Conservation (phyloP, 129 eudicot species). For the Deinandra increscens region DNA sequence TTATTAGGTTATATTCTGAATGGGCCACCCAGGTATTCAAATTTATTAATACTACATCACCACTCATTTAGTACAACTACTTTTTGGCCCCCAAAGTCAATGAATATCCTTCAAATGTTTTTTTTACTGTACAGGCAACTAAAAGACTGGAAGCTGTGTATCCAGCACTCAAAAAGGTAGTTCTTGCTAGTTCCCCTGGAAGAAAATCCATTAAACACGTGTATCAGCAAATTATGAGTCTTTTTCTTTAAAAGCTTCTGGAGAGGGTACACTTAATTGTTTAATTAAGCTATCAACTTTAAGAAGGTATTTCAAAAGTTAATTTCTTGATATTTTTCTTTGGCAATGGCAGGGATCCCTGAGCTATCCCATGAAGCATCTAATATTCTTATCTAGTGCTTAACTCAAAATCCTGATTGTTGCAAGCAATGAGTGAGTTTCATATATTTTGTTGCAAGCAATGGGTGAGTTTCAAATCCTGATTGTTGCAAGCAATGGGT, state of each 20-base stretch:
- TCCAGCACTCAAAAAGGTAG: slow-evolving; percentile 79
- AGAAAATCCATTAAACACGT: slow-evolving; percentile 98
- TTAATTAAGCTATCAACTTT: background rate
- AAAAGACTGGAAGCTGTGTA: slow-evolving; percentile 92
- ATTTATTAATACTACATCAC: background rate
- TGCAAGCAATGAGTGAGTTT: slow-evolving; percentile 87
- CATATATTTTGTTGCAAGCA: too few relatives aligned
- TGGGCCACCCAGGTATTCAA: background rate
- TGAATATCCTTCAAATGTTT: background rate
- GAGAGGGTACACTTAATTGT: slow-evolving; percentile 58
- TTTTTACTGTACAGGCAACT: slow-evolving; percentile 61
- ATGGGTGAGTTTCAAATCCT: too few relatives aligned
- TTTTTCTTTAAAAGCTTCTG: slow-evolving; percentile 59
- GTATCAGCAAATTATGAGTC: slow-evolving; percentile 60
- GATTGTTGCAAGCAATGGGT: too few relatives aligned
- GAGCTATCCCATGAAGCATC: slow-evolving; percentile 74
- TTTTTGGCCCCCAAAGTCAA: background rate
- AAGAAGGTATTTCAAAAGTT: background rate
- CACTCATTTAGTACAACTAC: background rate
- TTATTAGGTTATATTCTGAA: too few relatives aligned
- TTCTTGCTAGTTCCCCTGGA: slow-evolving; percentile 90
- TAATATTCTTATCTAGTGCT: slow-evolving; percentile 65
- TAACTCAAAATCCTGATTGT: slow-evolving; percentile 71
- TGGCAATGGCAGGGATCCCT: slow-evolving; percentile 50
- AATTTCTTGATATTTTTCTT: slow-evolving; percentile 8